Evolutionary conservation across 148 eudicot genomes (phyloP).

Genomic region (Rhododendron henanense): DNA sequence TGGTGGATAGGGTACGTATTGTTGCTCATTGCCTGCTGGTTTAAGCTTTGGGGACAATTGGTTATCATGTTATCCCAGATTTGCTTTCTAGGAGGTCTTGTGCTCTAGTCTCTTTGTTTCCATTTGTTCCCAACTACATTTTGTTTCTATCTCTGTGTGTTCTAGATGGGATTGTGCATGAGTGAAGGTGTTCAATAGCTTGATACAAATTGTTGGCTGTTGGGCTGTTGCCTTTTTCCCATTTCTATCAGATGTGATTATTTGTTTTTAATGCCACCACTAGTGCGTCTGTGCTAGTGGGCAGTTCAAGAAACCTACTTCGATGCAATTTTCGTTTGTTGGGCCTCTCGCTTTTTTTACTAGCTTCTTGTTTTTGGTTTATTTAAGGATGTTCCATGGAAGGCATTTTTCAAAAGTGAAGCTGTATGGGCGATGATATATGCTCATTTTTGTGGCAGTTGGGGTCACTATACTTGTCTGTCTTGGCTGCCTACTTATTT

Average conservation of each 20-base stretch:
- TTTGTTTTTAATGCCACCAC: background rate
- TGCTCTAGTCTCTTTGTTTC: background rate
- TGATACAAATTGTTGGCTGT: background rate
- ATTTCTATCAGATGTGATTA: background rate
- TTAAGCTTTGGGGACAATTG: background rate
- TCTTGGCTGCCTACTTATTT: conserved; percentile 98
- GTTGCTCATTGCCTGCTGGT: background rate
- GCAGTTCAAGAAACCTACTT: background rate
- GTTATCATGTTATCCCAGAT: background rate
- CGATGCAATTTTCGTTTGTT: background rate
- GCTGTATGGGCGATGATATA: conserved; percentile 99
- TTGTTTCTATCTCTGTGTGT: background rate
- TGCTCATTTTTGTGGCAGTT: conserved; percentile 98
- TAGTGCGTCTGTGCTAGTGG: background rate
- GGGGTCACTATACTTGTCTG: conserved; percentile 96
- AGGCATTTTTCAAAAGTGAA: conserved; percentile 68
- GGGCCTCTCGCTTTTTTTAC: background rate
- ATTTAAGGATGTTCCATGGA: conserved; percentile 83
- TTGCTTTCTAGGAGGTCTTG: background rate
- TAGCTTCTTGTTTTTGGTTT: background rate
- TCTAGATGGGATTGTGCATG: background rate
- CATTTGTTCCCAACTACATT: background rate
- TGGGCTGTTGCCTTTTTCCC: background rate
- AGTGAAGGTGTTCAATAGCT: background rate
- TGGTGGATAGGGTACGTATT: background rate